phyloP scores from a whole-genome alignment of 345 rosid species.

The Lenwebbia sp. region DNA sequence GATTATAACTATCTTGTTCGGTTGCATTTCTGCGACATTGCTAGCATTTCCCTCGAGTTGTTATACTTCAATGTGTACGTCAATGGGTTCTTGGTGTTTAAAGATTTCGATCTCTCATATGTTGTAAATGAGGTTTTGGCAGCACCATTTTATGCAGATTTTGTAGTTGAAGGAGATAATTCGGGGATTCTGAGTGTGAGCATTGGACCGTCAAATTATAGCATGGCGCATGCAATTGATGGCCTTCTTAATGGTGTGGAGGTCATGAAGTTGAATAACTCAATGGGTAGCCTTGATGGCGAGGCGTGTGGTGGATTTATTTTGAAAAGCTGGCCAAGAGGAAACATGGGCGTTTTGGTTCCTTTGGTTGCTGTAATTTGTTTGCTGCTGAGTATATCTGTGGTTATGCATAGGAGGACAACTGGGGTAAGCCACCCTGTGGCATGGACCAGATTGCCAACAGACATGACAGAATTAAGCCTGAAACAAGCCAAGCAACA shows the following conservation, averaged over 20 bases:
- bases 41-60: slow-evolving; percentile 56
- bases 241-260: slow-evolving; percentile 81
- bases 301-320: slow-evolving; percentile 34
- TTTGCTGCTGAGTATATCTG: slow-evolving; percentile 40
- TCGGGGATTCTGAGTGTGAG: slow-evolving; percentile 36
- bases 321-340: slow-evolving; percentile 38
- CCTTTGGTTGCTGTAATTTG: slow-evolving; percentile 53
- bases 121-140: slow-evolving; percentile 30
- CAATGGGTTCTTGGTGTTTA: slow-evolving; percentile 42
- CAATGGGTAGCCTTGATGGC: slow-evolving; percentile 78
- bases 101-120: slow-evolving; percentile 43
- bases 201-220: slow-evolving; percentile 56
- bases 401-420: slow-evolving; percentile 31
- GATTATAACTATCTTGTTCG: slow-evolving; percentile 58
- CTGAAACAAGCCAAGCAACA: slow-evolving; percentile 16
- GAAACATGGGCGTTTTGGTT: slow-evolving; percentile 28
- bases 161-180: slow-evolving; percentile 30
- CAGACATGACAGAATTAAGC: slow-evolving; percentile 20
- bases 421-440: slow-evolving; percentile 6
- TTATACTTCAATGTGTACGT: slow-evolving; percentile 58
- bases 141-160: slow-evolving; percentile 62
- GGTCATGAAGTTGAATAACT: slow-evolving; percentile 85
- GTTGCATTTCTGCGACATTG: slow-evolving; percentile 81
- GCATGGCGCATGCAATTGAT: slow-evolving; percentile 35
- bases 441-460: slow-evolving; percentile 58